phyloP scores from a whole-genome alignment of 148 eudicot genomes.

The Chenopodium berlandieri region DNA sequence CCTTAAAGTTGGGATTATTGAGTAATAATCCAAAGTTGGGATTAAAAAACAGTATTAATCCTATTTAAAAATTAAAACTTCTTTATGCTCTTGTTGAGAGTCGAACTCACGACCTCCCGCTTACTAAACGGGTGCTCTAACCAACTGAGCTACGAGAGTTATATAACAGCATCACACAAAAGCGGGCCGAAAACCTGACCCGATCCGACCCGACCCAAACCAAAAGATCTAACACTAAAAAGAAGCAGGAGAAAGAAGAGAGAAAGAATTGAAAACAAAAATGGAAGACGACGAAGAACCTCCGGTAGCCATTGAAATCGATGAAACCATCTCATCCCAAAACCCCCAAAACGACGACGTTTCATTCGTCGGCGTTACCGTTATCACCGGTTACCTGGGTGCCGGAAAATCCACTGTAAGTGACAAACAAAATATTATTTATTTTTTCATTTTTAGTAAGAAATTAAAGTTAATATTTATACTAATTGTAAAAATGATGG shows the following conservation, averaged over 20 bases:
- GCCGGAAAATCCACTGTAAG: constrained; percentile 93
- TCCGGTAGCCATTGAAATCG: constrained; percentile 64
- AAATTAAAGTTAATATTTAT: neutral
- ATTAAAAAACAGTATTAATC: too few species aligned
- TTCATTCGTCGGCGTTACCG: constrained; percentile 82
- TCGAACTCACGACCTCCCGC: too few species aligned
- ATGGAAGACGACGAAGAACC: constrained; percentile 76
- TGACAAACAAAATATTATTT: neutral
- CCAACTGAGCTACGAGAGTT: constrained; percentile 33
- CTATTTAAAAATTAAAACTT: too few species aligned
- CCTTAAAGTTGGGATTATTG: too few species aligned
- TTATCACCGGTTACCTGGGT: constrained; percentile 93
- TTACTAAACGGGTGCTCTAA: constrained; percentile 22
- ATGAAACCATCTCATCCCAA: constrained; percentile 22
- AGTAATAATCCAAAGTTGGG: too few species aligned
- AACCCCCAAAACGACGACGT: constrained; percentile 23
- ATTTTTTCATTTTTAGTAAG: neutral
- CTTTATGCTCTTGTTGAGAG: neutral
- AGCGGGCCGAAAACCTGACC: too few species aligned
- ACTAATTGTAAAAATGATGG: too few species aligned
- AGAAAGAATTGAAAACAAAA: neutral
- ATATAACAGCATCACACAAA: too few species aligned
- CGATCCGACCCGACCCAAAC: too few species aligned
- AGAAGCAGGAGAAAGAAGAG: neutral
- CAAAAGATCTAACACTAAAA: too few species aligned